Conservation (phyloP, 208 protist genomes). For the Acanthamoeba castellanii region DNA sequence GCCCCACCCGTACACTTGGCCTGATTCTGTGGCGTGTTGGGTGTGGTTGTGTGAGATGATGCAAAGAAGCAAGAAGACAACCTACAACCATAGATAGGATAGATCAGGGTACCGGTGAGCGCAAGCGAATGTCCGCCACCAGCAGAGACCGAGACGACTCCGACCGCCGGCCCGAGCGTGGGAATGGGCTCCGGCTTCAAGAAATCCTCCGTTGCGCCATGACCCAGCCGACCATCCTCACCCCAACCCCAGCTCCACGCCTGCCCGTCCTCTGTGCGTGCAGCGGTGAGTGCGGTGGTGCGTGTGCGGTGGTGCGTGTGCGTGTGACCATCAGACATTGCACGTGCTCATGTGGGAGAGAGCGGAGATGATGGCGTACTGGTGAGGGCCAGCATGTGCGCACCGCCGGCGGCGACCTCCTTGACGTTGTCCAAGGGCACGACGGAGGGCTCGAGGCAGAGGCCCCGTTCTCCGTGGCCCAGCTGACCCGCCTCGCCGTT, state of each 20-base stretch:
- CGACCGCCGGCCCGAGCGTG: not conserved
- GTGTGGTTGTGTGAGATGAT: not conserved
- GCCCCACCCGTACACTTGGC: not conserved
- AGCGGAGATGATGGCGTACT: not conserved
- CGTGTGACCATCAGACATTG: not conserved
- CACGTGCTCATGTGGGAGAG: not conserved
- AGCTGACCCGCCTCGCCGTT: constrained; percentile 24
- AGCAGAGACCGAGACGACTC: not conserved
- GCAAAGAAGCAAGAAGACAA: not conserved
- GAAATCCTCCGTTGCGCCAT: constrained; percentile 5
- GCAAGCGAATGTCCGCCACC: not conserved
- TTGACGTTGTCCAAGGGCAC: not conserved
- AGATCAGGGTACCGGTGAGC: not conserved
- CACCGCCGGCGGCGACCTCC: not conserved
- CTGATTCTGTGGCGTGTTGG: not conserved
- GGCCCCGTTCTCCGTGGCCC: not conserved
- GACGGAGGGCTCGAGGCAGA: constrained; percentile 1
- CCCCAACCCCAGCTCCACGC: constrained; percentile 46
- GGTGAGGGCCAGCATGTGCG: constrained; percentile 12
- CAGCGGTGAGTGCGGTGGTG: not conserved
- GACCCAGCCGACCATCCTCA: constrained; percentile 9
- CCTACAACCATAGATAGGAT: not conserved
- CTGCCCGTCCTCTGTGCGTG: not conserved
- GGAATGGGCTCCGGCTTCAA: not conserved
- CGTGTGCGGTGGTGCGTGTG: not conserved